Evolutionary conservation across 805 yeast species (phyloP).

Genomic region (Teunomyces atbi): DNA sequence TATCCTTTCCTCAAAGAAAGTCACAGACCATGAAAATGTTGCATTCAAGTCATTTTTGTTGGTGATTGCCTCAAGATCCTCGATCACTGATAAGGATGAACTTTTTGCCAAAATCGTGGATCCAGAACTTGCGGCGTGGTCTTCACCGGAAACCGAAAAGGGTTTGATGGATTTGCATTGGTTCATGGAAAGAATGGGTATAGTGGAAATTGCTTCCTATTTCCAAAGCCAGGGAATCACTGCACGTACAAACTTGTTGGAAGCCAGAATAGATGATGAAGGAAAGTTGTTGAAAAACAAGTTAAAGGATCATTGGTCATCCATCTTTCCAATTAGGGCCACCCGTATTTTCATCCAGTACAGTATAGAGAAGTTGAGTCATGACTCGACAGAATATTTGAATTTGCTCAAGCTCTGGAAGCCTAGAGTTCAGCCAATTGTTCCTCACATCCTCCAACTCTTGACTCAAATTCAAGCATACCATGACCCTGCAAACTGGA

Average conservation of each 20-base stretch:
- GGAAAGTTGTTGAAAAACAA: conserved; percentile 76
- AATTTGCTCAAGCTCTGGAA: conserved; percentile 78
- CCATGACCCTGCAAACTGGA: conserved; percentile 92
- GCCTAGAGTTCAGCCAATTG: conserved; percentile 86
- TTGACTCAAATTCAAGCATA: conserved; percentile 90
- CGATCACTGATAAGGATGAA: conserved; percentile 69
- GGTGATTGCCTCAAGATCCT: conserved; percentile 86
- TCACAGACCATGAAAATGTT: conserved; percentile 88
- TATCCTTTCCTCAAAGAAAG: conserved; percentile 63
- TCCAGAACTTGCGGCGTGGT: conserved; percentile 91
- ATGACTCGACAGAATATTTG: conserved; percentile 70
- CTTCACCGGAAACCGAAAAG: conserved; percentile 84
- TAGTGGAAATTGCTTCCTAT: conserved; percentile 88
- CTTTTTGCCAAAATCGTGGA: conserved; percentile 87
- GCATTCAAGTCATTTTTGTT: conserved; percentile 89
- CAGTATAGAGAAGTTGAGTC: conserved; percentile 86
- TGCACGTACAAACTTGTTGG: conserved; percentile 69
- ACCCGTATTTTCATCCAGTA: conserved; percentile 94
- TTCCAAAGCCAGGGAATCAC: conserved; percentile 80
- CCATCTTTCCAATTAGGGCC: conserved; percentile 92
- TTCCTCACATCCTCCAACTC: conserved; percentile 86
- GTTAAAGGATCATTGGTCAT: conserved; percentile 88
- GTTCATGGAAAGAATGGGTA: conserved; percentile 98
- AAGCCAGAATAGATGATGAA: conserved; percentile 84
- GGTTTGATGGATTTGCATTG: conserved; percentile 89